These are phyloP conservation scores for Anacardium occidentale DNA, from an alignment of 345 rosid genomes.

Conservation along the genomic window DNA sequence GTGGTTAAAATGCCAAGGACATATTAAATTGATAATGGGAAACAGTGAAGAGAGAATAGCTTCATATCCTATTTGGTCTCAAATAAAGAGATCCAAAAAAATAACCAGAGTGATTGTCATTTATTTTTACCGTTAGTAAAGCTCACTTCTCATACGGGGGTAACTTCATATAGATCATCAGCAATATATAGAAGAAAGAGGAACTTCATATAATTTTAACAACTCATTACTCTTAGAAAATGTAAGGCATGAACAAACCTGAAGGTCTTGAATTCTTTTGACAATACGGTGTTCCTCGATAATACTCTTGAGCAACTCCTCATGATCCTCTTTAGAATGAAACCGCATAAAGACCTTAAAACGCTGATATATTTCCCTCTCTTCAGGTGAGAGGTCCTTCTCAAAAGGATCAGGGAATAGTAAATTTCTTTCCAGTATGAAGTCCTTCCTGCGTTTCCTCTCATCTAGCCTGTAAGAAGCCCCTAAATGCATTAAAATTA, in stretches of 20 bases:
- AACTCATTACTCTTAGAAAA: not conserved
- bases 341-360: constrained; percentile 82
- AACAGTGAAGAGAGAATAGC: not conserved
- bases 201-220: not conserved
- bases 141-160: not conserved
- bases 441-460: constrained; percentile 92
- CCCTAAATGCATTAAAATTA: not conserved
- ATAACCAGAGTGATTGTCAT: not conserved
- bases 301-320: constrained; percentile 61
- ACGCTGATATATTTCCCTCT: constrained; percentile 60
- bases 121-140: not conserved
- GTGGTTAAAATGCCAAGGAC: not conserved
- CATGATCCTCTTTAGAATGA: constrained; percentile 87
- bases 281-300: constrained; percentile 68
- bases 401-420: constrained; percentile 71
- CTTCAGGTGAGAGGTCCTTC: constrained; percentile 65
- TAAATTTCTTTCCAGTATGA: constrained; percentile 82
- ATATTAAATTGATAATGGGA: not conserved
- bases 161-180: not conserved
- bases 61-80: not conserved
- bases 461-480: constrained; percentile 80
- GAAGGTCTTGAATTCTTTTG: constrained; percentile 80
- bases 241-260: constrained; percentile 50
- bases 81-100: not conserved
- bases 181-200: constrained; percentile 5